Conservation (phyloP, 495 filamentous ascomycete species). For the Xylaria palmicola region DNA sequence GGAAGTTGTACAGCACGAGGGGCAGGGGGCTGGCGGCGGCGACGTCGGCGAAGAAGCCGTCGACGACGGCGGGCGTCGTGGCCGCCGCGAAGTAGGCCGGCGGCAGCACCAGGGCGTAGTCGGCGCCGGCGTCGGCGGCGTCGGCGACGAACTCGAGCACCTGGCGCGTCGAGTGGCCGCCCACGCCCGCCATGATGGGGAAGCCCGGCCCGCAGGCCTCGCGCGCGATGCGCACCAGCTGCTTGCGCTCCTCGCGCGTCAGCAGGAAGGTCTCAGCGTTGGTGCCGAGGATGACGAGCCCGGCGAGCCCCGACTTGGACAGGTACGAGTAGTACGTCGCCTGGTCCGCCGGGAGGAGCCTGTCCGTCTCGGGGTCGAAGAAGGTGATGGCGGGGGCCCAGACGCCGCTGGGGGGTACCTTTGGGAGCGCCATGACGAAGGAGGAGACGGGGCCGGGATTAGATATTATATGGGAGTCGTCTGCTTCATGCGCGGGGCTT, state of each 20-base stretch:
- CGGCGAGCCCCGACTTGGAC: slow-evolving; percentile 51
- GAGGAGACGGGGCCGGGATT: background rate
- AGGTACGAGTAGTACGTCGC: slow-evolving; percentile 58
- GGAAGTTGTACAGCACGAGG: slow-evolving; percentile 71
- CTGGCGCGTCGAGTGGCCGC: slow-evolving; percentile 65
- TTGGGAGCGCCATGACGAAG: slow-evolving; percentile 23
- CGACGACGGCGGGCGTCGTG: slow-evolving; percentile 57
- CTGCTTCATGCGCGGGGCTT: no score
- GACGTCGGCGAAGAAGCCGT: slow-evolving; percentile 61
- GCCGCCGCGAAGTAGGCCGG: slow-evolving; percentile 64
- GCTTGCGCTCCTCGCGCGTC: slow-evolving; percentile 57
- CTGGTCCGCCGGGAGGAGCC: slow-evolving; percentile 48
- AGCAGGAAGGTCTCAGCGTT: slow-evolving; percentile 67
- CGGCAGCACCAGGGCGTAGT: slow-evolving; percentile 62
- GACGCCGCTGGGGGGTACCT: slow-evolving; percentile 41
- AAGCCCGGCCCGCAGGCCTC: slow-evolving; percentile 48
- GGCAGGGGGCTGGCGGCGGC: slow-evolving; percentile 51
- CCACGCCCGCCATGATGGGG: slow-evolving; percentile 63
- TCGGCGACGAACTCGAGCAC: slow-evolving; percentile 59
- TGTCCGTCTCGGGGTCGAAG: slow-evolving; percentile 55
- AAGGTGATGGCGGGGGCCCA: slow-evolving; percentile 51
- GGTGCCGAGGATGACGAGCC: slow-evolving; percentile 62
- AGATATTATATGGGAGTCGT: no score
- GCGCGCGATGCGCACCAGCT: slow-evolving; percentile 53
- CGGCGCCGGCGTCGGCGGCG: slow-evolving; percentile 55